A percentile compares a stretch with the other conserved stretches of the same genome.
These are phyloP conservation scores for Colletotrichum liriopes DNA, from an alignment of 2,329 filamentous ascomycete species.

Conservation along the genomic window DNA sequence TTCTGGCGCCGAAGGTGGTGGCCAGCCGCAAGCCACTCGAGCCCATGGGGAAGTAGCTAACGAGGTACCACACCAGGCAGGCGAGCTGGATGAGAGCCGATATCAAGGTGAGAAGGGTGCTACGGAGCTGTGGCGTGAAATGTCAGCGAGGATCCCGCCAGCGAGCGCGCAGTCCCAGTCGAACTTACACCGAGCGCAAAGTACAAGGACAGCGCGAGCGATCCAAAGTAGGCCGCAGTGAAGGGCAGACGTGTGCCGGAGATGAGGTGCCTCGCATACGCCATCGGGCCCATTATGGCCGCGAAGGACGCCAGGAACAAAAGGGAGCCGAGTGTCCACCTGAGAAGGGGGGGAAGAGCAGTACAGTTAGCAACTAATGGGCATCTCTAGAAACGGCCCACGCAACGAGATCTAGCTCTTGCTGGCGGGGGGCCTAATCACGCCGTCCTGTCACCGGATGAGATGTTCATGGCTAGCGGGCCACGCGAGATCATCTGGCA, in stretches of 20 bases:
- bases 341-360: slow-evolving; percentile 55
- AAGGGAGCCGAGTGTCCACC: slow-evolving; percentile 94
- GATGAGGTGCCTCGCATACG: slow-evolving; percentile 87
- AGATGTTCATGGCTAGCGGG: slow-evolving; percentile 21
- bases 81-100: slow-evolving; percentile 88
- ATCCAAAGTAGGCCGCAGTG: slow-evolving; percentile 94
- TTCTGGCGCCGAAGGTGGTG: slow-evolving; percentile 86
- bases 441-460: slow-evolving; percentile 32
- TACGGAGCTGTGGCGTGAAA: slow-evolving; percentile 76
- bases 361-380: slow-evolving; percentile 50
- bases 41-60: slow-evolving; percentile 99
- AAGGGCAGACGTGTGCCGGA: slow-evolving; percentile 91
- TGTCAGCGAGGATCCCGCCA: slow-evolving; percentile 45
- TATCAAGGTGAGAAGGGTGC: slow-evolving; percentile 86
- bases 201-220: slow-evolving; percentile 90
- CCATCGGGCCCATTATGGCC: slow-evolving; percentile 90
- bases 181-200: slow-evolving; percentile 91
- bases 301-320: slow-evolving; percentile 95
- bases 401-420: background rate
- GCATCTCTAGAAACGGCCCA: background rate
- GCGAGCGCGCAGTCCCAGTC: background rate
- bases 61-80: slow-evolving; percentile 90
- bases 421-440: slow-evolving; percentile 22
- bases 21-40: slow-evolving; percentile 89
- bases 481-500: slow-evolving; percentile 49